A percentile compares a stretch with the other conserved stretches of the same genome.
Conservation (phyloP, 1,284 basidiomycete species). For the Exsudoporus floridanus region DNA sequence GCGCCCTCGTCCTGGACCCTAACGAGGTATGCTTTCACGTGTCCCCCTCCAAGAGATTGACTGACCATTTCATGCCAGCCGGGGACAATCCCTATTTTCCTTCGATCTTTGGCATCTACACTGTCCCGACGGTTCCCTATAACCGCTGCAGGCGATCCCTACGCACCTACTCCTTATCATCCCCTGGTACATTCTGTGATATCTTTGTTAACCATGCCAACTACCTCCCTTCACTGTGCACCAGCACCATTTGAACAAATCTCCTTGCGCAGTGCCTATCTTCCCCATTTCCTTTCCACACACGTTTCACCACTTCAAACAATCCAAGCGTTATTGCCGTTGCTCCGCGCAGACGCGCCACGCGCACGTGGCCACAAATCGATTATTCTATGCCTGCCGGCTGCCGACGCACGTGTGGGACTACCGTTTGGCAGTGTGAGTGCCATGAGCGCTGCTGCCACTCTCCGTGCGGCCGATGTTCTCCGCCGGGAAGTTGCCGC, state of each 20-base stretch:
- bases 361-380: slow-evolving; percentile 53
- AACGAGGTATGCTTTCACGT: slow-evolving; percentile 49
- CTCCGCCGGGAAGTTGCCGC: slow-evolving; percentile 69
- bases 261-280: slow-evolving; percentile 58
- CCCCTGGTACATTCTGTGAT: slow-evolving; percentile 71
- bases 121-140: slow-evolving; percentile 81
- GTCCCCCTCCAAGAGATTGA: neutral
- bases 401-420: slow-evolving; percentile 65
- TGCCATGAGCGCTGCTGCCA: slow-evolving; percentile 71
- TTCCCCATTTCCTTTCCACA: slow-evolving; percentile 66
- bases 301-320: slow-evolving; percentile 74
- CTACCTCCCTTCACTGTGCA: slow-evolving; percentile 33
- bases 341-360: slow-evolving; percentile 63
- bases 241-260: slow-evolving; percentile 70
- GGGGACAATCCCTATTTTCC: slow-evolving; percentile 66
- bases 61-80: slow-evolving; percentile 44
- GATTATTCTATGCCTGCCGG: slow-evolving; percentile 70
- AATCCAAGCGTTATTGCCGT: slow-evolving; percentile 72
- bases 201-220: slow-evolving; percentile 62
- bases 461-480: slow-evolving; percentile 65
- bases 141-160: slow-evolving; percentile 73
- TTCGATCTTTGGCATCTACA: slow-evolving; percentile 74
- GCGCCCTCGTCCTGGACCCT: slow-evolving; percentile 76
- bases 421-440: slow-evolving; percentile 60
- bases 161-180: slow-evolving; percentile 57